A percentile compares a stretch with the other conserved stretches of the same genome.
phyloP scores from a whole-genome alignment of 495 filamentous ascomycete genomes.

The Neurospora pannonica region DNA sequence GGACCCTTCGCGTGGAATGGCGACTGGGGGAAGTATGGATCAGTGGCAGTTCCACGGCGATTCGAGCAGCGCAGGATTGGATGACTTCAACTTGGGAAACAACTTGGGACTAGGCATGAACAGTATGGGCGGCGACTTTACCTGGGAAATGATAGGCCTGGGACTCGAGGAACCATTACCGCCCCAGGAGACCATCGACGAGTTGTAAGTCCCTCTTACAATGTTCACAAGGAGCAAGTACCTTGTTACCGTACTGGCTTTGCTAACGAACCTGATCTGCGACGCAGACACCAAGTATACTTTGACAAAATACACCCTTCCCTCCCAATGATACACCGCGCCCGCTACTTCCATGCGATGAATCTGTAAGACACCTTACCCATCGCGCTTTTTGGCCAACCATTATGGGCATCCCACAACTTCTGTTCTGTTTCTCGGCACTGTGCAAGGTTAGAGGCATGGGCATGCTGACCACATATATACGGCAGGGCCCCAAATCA shows the following conservation, averaged over 20 bases:
- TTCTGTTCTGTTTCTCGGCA: background rate
- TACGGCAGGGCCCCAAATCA: conserved; percentile 55
- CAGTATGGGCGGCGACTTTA: conserved; percentile 34
- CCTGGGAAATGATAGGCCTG: conserved; percentile 90
- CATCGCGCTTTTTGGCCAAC: background rate
- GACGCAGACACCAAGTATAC: conserved; percentile 65
- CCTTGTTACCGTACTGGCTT: background rate
- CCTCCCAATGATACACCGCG: conserved; percentile 79
- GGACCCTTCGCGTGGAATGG: conserved; percentile 35
- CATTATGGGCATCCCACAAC: background rate
- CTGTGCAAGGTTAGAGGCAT: background rate
- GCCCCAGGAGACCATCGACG: conserved; percentile 76
- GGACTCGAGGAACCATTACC: conserved; percentile 90
- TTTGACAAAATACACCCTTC: conserved; percentile 86
- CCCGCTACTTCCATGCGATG: conserved; percentile 74
- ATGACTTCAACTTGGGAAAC: conserved; percentile 41
- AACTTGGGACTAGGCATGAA: conserved; percentile 34
- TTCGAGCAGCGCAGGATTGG: conserved; percentile 32
- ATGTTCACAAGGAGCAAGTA: background rate
- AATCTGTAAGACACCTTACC: conserved; percentile 44
- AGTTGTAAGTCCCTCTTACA: conserved; percentile 52
- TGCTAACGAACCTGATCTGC: background rate
- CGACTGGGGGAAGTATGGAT: conserved; percentile 37
- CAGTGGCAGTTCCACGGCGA: conserved; percentile 43
- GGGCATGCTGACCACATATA: conserved; percentile 11